phyloP scores from a whole-genome alignment of 257 asterid species.

The Solanum dulcamara region DNA sequence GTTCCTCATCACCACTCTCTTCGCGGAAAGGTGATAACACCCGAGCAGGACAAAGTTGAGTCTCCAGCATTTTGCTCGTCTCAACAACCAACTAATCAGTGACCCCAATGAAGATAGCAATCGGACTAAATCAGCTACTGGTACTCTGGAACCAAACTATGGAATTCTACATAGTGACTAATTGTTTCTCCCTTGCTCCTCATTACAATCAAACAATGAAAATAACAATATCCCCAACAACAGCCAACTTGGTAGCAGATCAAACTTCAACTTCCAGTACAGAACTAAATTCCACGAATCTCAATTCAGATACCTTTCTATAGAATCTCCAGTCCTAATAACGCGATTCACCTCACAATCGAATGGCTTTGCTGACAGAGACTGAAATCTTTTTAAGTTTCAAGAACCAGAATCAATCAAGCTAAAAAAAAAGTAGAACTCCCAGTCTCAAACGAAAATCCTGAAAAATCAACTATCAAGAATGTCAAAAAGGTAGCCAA shows the following conservation, averaged over 20 bases:
- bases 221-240: background rate
- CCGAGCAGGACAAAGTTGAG: conserved; percentile 59
- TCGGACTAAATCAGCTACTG: conserved; percentile 4
- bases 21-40: conserved; percentile 63
- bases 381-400: background rate
- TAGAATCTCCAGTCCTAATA: background rate
- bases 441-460: conserved; percentile 23
- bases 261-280: conserved; percentile 1
- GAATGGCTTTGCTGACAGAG: background rate
- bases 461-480: conserved; percentile 12
- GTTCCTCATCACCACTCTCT: conserved; percentile 87
- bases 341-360: background rate
- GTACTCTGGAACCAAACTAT: background rate
- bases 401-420: background rate
- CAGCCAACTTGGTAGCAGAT: background rate
- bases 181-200: conserved; percentile 2
- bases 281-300: background rate
- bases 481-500: conserved; percentile 1
- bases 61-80: conserved; percentile 40
- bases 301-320: background rate
- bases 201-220: background rate
- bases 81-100: background rate
- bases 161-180: conserved; percentile 7
- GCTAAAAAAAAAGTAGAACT: background rate
- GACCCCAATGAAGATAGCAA: background rate